These are phyloP conservation scores for Mycena belliarum DNA, from an alignment of 768 basidiomycete species.

Conservation along the genomic window DNA sequence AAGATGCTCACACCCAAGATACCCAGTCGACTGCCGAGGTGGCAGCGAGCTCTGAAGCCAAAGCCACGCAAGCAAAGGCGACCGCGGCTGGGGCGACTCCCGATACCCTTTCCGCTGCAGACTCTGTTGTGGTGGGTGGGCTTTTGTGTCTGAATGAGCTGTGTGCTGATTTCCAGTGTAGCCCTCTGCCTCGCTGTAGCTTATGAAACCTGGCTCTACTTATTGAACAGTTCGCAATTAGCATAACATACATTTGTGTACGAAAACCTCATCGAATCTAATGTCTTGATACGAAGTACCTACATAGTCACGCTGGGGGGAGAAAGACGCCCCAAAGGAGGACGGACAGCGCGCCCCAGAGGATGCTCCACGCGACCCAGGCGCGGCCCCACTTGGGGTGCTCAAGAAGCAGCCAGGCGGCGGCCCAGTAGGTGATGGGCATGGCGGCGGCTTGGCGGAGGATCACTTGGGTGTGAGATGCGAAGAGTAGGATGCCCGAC, in stretches of 20 bases:
- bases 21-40: not conserved
- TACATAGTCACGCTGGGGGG: slow-evolving; percentile 95
- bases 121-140: slow-evolving; percentile 1
- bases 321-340: slow-evolving; percentile 84
- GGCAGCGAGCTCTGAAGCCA: not conserved
- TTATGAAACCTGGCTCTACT: not conserved
- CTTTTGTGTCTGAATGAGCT: too few species aligned
- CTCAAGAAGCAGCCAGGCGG: slow-evolving; percentile 63
- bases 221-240: too few species aligned
- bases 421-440: slow-evolving; percentile 86
- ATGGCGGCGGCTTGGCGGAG: slow-evolving; percentile 75
- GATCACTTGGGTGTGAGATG: slow-evolving; percentile 85
- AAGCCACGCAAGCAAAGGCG: slow-evolving; percentile 4
- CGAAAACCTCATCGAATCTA: slow-evolving; percentile 1
- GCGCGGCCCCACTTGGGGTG: slow-evolving; percentile 46
- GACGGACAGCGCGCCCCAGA: slow-evolving; percentile 73
- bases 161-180: too few species aligned
- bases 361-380: slow-evolving; percentile 78
- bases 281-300: slow-evolving; percentile 4
- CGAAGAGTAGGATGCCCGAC: slow-evolving; percentile 66
- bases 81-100: not conserved
- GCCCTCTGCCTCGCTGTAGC: slow-evolving; percentile 7
- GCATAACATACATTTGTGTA: slow-evolving; percentile 12
- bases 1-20: not conserved
- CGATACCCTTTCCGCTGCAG: not conserved